Base-by-base conservation (phyloP, 2,329 filamentous ascomycete genomes). In the Diatrype stigma region DNA sequence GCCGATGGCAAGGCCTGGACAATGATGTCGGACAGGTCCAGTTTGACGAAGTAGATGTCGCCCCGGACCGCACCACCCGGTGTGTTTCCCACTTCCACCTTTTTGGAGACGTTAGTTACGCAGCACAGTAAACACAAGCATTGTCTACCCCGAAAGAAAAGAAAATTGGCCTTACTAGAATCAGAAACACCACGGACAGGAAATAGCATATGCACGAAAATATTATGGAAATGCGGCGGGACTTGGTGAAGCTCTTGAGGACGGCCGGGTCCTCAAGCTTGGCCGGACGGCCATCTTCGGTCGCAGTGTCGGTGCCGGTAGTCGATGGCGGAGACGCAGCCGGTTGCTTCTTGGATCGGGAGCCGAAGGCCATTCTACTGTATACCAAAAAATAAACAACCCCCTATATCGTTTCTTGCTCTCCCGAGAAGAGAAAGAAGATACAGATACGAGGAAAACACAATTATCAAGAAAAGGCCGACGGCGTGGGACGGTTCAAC, bases 21-120 rank as follows among this genome's bases (percentile, higher is more conserved):
- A 51, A 96, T 86, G 65, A 96, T 87, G 62, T 95, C 81, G 59
- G 88, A 82, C 46, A 96, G 79, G 69, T 96, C 81, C 62, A 96
- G 81, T 61, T 86, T 87, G 69, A 95, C 86, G 70, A 96, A 94
- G 73, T 88, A 96, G 60, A 89, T 89, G 51, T 82, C 73, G 53
- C 79, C 80, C 32, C 92, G 75, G 6, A 87, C 78, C 16, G 76
- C 63, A 51, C 77, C 78, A 60, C 83, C 75, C 61, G 76, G 78
- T 48, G 85, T 86, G 70, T 89, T 91, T 59, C 89, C 91, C 59
- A 95, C 82, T 61, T 90, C 78, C 61, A 82, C 69, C 73, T 77
- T 45, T 45, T 45, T 17, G 17, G 46, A 38, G 30, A 51, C 50
- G 28, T 50, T 30, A 12, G n/a, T 50, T 32, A 46, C 7, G 46